A percentile compares a stretch with the other conserved stretches of the same genome.
These are phyloP conservation scores for Colletotrichum phormii DNA, from an alignment of 2,329 filamentous ascomycete genomes.

Conservation along the genomic window DNA sequence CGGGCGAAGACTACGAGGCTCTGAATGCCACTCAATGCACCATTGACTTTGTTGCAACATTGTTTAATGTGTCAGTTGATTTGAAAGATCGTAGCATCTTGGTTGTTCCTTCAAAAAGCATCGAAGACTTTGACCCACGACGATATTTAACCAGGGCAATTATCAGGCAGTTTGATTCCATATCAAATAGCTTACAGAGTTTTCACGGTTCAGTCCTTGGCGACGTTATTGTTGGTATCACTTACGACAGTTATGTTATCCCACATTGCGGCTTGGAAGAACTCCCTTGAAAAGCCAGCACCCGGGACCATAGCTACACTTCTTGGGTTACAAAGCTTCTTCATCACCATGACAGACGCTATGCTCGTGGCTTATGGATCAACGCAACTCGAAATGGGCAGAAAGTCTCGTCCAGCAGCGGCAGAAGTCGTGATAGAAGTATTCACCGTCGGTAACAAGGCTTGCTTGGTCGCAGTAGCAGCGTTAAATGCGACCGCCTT, in stretches of 20 bases:
- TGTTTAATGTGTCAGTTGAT: too few relatives aligned
- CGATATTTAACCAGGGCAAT: conserved; percentile 41
- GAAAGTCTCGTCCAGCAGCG: conserved; percentile 12
- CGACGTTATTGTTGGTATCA: too few relatives aligned
- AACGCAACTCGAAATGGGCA: conserved; percentile 49
- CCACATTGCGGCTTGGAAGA: conserved; percentile 41
- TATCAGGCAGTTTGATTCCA: conserved; percentile 49
- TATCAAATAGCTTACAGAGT: conserved; percentile 50
- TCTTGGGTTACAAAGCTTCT: conserved; percentile 36
- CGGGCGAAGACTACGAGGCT: too few relatives aligned
- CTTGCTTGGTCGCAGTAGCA: too few relatives aligned
- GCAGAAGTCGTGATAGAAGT: conserved; percentile 36
- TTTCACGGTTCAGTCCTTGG: conserved; percentile 50
- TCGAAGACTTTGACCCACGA: too few relatives aligned
- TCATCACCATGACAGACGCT: conserved; percentile 39
- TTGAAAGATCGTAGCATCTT: too few relatives aligned
- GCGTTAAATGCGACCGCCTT: too few relatives aligned
- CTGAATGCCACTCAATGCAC: too few relatives aligned
- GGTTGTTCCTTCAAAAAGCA: too few relatives aligned
- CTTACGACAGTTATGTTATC: too few relatives aligned
- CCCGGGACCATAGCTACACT: conserved; percentile 27
- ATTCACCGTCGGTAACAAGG: conserved; percentile 11
- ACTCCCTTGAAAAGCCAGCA: conserved; percentile 10
- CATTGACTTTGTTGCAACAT: too few relatives aligned
- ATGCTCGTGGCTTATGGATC: conserved; percentile 46